These are phyloP conservation scores for Fonsecaea erecta DNA, from an alignment of 2,329 filamentous ascomycete genomes.

Conservation along the genomic window DNA sequence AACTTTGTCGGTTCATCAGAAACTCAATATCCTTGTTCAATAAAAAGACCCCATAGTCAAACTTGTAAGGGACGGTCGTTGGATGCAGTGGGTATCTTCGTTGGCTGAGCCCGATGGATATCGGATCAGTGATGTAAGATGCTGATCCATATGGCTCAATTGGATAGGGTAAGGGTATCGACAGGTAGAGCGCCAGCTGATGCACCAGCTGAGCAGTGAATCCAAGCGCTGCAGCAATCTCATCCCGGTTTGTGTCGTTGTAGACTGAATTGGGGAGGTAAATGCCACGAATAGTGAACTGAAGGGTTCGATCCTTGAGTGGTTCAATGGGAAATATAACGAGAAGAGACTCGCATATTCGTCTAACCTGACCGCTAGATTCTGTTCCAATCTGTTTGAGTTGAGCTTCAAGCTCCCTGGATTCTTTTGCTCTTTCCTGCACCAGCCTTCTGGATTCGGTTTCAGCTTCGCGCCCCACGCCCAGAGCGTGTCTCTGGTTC, in stretches of 20 bases:
- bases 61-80: conserved; percentile 78
- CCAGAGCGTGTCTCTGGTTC: conserved; percentile 29
- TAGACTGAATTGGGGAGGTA: conserved; percentile 79
- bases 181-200: conserved; percentile 80
- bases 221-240: conserved; percentile 79
- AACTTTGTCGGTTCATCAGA: conserved; percentile 65
- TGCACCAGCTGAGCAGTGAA: conserved; percentile 76
- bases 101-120: conserved; percentile 60
- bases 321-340: conserved; percentile 81
- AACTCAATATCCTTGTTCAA: conserved; percentile 93
- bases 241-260: conserved; percentile 71
- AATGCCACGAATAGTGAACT: conserved; percentile 81
- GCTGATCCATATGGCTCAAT: conserved; percentile 73
- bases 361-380: conserved; percentile 82
- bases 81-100: conserved; percentile 82
- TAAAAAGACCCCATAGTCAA: conserved; percentile 96
- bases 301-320: conserved; percentile 65
- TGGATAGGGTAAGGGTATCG: conserved; percentile 78
- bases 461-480: conserved; percentile 20
- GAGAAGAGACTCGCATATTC: conserved; percentile 82
- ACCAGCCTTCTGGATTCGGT: conserved; percentile 8
- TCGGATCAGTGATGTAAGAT: conserved; percentile 75
- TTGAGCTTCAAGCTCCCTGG: conserved; percentile 19
- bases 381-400: conserved; percentile 55
- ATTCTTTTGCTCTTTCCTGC: conserved; percentile 19